Percentiles rank a stretch among this genome's conserved stretches.
phyloP scores from a whole-genome alignment of 164 flowering plant genomes.

The Vitis labrusca region DNA sequence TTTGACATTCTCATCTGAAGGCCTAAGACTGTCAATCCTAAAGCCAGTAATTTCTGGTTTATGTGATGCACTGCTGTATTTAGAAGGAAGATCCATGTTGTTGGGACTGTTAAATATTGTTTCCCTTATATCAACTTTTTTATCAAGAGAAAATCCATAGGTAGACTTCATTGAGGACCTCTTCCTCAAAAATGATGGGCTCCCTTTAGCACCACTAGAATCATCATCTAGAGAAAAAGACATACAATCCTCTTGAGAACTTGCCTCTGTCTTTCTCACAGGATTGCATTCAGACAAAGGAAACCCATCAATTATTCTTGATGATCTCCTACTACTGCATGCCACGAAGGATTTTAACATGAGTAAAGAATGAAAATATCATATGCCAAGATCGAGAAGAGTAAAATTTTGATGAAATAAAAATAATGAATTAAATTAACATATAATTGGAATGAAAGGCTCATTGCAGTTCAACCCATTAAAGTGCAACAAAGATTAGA shows the following conservation, averaged over 20 bases:
- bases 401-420: background rate
- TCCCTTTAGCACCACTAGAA: constrained; percentile 59
- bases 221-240: constrained; percentile 81
- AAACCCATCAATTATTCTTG: too few relatives aligned
- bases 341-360: too few relatives aligned
- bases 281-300: too few relatives aligned
- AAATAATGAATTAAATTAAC: too few relatives aligned
- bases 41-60: constrained; percentile 34
- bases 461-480: too few relatives aligned
- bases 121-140: constrained; percentile 35
- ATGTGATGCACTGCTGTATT: constrained; percentile 21
- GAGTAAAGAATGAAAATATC: background rate
- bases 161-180: constrained; percentile 46
- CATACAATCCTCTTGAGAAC: constrained; percentile 74
- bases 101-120: constrained; percentile 28
- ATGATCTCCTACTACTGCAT: too few relatives aligned
- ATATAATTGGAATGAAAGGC: too few relatives aligned
- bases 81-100: constrained; percentile 33
- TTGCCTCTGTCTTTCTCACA: constrained; percentile 46
- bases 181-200: constrained; percentile 47
- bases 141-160: constrained; percentile 50
- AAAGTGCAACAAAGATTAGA: too few relatives aligned
- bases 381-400: constrained; percentile 1
- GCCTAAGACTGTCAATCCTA: constrained; percentile 25
- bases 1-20: constrained; percentile 35